phyloP scores from a whole-genome alignment of 176 grass and related monocot genomes.

The Musa schizocarpa region DNA sequence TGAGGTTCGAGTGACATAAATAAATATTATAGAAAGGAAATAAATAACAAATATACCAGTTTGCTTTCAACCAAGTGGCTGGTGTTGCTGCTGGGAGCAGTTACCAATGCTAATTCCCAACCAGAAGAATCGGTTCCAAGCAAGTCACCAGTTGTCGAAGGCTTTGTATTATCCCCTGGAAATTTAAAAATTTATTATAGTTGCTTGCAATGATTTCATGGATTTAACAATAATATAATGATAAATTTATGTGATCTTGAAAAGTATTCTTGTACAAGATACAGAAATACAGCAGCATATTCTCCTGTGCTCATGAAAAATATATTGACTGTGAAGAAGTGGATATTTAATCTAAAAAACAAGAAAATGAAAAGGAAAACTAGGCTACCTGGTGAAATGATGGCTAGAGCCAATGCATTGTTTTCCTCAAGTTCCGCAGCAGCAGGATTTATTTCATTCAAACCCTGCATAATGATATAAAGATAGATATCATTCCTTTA shows the following conservation, averaged over 20 bases:
- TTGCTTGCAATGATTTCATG: no score
- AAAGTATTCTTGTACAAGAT: neutral
- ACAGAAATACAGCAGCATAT: neutral
- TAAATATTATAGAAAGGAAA: neutral
- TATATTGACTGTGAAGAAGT: neutral
- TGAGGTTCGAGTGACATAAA: neutral
- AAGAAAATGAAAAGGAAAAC: neutral
- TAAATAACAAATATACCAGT: conserved; percentile 35
- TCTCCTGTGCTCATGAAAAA: neutral
- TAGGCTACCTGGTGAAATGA: conserved; percentile 25
- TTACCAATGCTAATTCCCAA: conserved; percentile 77
- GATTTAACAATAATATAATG: neutral
- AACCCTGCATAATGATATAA: conserved; percentile 24
- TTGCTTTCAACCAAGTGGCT: conserved; percentile 46
- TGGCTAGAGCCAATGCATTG: conserved; percentile 82
- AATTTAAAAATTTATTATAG: conserved; percentile 9
- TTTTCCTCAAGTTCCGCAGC: conserved; percentile 64
- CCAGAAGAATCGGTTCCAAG: conserved; percentile 54
- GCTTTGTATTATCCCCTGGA: conserved; percentile 48
- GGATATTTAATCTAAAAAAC: neutral
- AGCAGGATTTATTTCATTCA: conserved; percentile 80
- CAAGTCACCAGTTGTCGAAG: conserved; percentile 45
- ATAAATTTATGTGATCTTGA: neutral
- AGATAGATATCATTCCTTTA: neutral
- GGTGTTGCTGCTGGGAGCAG: conserved; percentile 57